Conservation (phyloP, 805 yeast species). For the Schizosaccharomyces osmophilus region DNA sequence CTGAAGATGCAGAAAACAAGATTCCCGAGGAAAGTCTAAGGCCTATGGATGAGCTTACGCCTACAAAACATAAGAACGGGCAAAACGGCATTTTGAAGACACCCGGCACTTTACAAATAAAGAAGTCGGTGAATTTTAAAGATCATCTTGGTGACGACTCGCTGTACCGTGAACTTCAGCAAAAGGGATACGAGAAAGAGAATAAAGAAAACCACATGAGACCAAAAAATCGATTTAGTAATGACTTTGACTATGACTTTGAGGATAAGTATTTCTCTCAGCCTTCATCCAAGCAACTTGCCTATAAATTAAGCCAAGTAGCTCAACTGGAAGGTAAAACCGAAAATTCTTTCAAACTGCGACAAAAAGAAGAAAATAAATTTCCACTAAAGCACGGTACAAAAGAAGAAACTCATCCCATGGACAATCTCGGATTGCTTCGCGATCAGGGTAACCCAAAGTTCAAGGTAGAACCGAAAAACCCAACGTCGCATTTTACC, state of each 20-base stretch:
- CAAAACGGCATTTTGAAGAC: not conserved
- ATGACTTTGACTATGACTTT: too few relatives aligned
- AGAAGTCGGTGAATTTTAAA: not conserved
- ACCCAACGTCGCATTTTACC: too few relatives aligned
- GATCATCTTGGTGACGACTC: not conserved
- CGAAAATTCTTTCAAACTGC: not conserved
- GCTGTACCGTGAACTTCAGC: not conserved
- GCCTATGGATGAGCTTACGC: not conserved
- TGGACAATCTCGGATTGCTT: too few relatives aligned
- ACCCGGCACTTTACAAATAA: not conserved
- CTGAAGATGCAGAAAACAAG: not conserved
- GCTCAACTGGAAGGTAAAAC: not conserved
- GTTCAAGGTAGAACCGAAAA: too few relatives aligned
- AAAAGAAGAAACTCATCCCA: not conserved
- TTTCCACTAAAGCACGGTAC: not conserved
- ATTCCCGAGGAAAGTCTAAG: not conserved
- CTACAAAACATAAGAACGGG: not conserved
- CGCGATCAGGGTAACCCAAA: too few relatives aligned
- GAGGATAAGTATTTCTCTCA: too few relatives aligned
- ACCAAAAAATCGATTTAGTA: too few relatives aligned
- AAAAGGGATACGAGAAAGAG: too few relatives aligned
- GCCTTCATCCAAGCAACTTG: too few relatives aligned
- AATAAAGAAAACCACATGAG: too few relatives aligned
- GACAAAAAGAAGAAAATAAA: not conserved
- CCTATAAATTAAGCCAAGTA: too few relatives aligned